A percentile compares a stretch with the other conserved stretches of the same genome.
phyloP scores from a whole-genome alignment of 1,139 yeast species.

The Hemisphaericaspora subhashii region DNA sequence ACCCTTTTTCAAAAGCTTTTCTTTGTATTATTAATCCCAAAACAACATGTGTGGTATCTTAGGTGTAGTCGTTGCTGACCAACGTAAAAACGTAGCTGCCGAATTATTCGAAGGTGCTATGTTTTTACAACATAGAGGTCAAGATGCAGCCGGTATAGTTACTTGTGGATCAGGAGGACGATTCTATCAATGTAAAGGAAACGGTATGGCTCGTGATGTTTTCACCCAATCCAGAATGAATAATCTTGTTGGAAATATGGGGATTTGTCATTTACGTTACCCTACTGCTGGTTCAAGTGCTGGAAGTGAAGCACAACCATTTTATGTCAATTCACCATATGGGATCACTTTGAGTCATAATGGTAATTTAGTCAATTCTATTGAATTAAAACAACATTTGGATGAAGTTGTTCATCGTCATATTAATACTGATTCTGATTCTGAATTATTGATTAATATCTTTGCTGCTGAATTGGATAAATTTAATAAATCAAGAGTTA shows the following conservation, averaged over 20 bases:
- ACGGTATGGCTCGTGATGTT: constrained; percentile 98
- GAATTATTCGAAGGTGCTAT: constrained; percentile 92
- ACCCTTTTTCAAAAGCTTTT: constrained; percentile 6
- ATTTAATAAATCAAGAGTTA: constrained; percentile 90
- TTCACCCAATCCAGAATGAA: constrained; percentile 80
- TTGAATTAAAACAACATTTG: constrained; percentile 70
- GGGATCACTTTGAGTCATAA: constrained; percentile 90
- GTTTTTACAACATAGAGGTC: constrained; percentile 96
- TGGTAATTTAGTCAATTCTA: constrained; percentile 90
- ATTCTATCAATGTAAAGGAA: constrained; percentile 95
- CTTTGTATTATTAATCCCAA: background rate
- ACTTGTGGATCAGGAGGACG: constrained; percentile 95
- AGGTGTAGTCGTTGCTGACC: constrained; percentile 84
- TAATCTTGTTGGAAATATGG: constrained; percentile 90
- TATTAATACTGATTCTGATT: constrained; percentile 94
- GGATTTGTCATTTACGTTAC: constrained; percentile 89
- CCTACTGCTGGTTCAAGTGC: constrained; percentile 99
- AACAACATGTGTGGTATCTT: constrained; percentile 86
- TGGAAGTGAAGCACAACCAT: constrained; percentile 97
- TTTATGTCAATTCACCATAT: constrained; percentile 95
- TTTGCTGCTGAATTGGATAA: constrained; percentile 92
- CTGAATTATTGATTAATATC: constrained; percentile 82
- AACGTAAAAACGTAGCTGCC: constrained; percentile 71
- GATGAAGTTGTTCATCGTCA: constrained; percentile 97
- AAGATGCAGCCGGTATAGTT: constrained; percentile 99